phyloP scores from a whole-genome alignment of 192 early-diverging fungal genomes.

The Gryganskiella cystojenkinii region DNA sequence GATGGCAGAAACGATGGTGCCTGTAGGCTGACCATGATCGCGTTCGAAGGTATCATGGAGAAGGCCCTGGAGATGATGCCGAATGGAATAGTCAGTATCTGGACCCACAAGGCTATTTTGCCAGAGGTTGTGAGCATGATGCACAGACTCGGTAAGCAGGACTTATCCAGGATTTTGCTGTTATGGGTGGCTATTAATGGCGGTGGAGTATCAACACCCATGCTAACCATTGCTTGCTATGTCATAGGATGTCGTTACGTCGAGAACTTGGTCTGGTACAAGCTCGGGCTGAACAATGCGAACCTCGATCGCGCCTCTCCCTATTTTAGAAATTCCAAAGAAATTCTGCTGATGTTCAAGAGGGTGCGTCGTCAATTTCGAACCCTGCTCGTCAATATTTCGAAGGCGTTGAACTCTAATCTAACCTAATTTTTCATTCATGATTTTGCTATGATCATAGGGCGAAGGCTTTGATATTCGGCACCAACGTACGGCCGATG shows the following conservation, averaged over 20 bases:
- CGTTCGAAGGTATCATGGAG: slow-evolving; percentile 59
- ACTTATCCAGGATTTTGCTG: not conserved
- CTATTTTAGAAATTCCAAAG: slow-evolving; percentile 63
- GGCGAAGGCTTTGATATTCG: slow-evolving; percentile 69
- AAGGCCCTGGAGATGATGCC: slow-evolving; percentile 56
- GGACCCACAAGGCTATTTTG: slow-evolving; percentile 66
- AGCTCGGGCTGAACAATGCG: slow-evolving; percentile 59
- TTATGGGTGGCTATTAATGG: not conserved
- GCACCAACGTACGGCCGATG: slow-evolving; percentile 69
- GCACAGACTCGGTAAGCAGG: slow-evolving; percentile 59
- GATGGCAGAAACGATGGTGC: slow-evolving; percentile 59
- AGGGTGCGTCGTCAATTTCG: slow-evolving; percentile 31
- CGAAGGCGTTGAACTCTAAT: not conserved
- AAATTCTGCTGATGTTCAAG: slow-evolving; percentile 69
- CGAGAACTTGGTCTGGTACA: slow-evolving; percentile 72
- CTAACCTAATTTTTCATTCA: not conserved
- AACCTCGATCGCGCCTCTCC: slow-evolving; percentile 56
- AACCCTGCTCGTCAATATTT: not conserved
- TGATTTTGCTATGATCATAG: not conserved
- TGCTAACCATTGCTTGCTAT: not conserved
- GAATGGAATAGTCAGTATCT: slow-evolving; percentile 63
- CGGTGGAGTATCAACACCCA: not conserved
- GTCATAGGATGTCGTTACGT: slow-evolving; percentile 63
- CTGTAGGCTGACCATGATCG: slow-evolving; percentile 44
- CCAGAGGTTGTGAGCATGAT: slow-evolving; percentile 65